Evolutionary conservation across 192 early-diverging fungal species (phyloP).

Genomic region (Phlyctochytrium bullatum): DNA sequence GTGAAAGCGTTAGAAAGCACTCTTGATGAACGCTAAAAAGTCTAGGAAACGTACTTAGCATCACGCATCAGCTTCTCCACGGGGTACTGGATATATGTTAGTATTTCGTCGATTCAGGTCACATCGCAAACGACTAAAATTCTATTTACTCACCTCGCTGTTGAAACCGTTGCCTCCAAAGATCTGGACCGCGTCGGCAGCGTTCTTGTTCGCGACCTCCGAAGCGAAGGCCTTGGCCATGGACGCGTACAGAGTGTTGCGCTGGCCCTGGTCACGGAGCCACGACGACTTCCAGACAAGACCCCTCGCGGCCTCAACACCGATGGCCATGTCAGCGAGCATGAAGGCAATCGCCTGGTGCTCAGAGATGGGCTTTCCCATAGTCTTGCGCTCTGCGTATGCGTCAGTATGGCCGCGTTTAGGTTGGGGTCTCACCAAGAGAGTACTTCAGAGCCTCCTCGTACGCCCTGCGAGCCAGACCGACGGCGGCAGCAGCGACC

Average conservation of each 20-base stretch:
- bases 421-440: constrained; percentile 21
- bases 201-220: constrained; percentile 58
- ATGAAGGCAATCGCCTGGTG: constrained; percentile 93
- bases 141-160: constrained; percentile 47
- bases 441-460: constrained; percentile 89
- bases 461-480: constrained; percentile 88
- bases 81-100: constrained; percentile 67
- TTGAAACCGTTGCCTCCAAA: constrained; percentile 92
- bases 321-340: constrained; percentile 97
- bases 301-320: constrained; percentile 81
- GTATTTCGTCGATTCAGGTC: no score
- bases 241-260: constrained; percentile 92
- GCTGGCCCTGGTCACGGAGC: constrained; percentile 80
- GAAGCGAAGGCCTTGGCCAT: constrained; percentile 79
- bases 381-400: constrained; percentile 83
- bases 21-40: not conserved
- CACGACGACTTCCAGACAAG: constrained; percentile 84
- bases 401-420: constrained; percentile 3
- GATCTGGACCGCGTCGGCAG: constrained; percentile 92
- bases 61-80: constrained; percentile 92
- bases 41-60: constrained; percentile 8
- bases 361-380: constrained; percentile 83
- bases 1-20: not conserved
- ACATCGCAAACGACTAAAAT: not conserved
- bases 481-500: constrained; percentile 84